phyloP scores from a whole-genome alignment of 257 asterid species.

The Fraxinus anomala region DNA sequence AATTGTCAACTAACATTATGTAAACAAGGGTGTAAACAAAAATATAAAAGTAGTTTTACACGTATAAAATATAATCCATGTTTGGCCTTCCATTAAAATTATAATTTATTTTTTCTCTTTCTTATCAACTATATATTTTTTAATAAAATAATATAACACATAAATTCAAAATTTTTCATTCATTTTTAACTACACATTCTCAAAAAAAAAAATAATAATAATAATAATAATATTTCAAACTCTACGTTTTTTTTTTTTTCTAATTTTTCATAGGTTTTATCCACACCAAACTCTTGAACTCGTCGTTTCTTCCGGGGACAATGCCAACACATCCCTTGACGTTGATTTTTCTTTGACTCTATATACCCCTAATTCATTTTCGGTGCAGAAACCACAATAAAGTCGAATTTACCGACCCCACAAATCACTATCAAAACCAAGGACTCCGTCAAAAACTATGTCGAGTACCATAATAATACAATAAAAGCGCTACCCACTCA shows the following conservation, averaged over 20 bases:
- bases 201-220: too few relatives aligned
- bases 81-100: too few relatives aligned
- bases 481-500: slow-evolving; percentile 7
- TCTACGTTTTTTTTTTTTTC: too few relatives aligned
- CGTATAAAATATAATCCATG: neutral
- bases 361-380: neutral
- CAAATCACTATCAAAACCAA: slow-evolving; percentile 2
- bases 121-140: too few relatives aligned
- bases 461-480: neutral
- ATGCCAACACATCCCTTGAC: neutral
- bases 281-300: slow-evolving; percentile 3
- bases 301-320: neutral
- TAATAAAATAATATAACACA: too few relatives aligned
- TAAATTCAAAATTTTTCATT: too few relatives aligned
- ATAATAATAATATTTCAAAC: too few relatives aligned
- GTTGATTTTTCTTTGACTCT: neutral
- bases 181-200: too few relatives aligned
- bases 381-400: neutral
- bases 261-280: neutral
- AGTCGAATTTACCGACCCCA: slow-evolving; percentile 14
- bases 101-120: too few relatives aligned
- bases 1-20: too few relatives aligned
- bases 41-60: too few relatives aligned
- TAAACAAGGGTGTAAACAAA: too few relatives aligned
- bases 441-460: neutral